Evolutionary conservation across 2,329 filamentous ascomycete genomes (phyloP), one percentile per base, ranked within the genome.

Genomic region (Alternaria dauci): DNA sequence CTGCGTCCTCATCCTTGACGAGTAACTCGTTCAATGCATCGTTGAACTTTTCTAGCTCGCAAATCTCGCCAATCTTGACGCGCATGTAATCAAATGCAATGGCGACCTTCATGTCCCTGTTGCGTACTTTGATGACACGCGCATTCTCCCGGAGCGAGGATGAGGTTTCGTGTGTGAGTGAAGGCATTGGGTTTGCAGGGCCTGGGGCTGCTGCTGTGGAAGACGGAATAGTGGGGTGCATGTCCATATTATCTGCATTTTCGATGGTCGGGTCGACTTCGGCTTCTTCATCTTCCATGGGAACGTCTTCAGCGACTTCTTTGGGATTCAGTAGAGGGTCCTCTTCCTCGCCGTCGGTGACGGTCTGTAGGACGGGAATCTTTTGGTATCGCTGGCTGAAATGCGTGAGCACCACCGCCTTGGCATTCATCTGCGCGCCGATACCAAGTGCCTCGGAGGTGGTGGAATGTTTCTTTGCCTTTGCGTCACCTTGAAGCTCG

Each of bases 381-480:
- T 94, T 94, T 71, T 92, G 90, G 78, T 99, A 99, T 8, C 95
- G 86, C 81, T 99, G 95, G 56, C 90, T 94, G 80, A 99, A 99
- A 78, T 99, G 95, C 8, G 95, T 99, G 50, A 99, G 84, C 56
- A 99, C 81, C 16, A 95, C 89, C 16, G 91, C 85, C 65, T 89
- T 87, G 0, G 94, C 95, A 28, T 86, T 79, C 95, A 99, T 99
- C 46, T 83, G 80, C 12, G 86, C 84, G 2, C 90, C 94, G 3
- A 98, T 86, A 44, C 83, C 84, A 4, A 99, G 85, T 1, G 95
- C 95, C 81, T 99, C 95, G 14, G 86, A 86, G 63, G 93, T 92
- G 8, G 95, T 99, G 39, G 87, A 92, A 81, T 99, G 95, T 74
- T 91, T 93, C 86, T 99, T 99, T 52, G 90, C 91, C 28, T 85